Conservation (phyloP, 129 eudicot species). For the Erigeron canadensis region DNA sequence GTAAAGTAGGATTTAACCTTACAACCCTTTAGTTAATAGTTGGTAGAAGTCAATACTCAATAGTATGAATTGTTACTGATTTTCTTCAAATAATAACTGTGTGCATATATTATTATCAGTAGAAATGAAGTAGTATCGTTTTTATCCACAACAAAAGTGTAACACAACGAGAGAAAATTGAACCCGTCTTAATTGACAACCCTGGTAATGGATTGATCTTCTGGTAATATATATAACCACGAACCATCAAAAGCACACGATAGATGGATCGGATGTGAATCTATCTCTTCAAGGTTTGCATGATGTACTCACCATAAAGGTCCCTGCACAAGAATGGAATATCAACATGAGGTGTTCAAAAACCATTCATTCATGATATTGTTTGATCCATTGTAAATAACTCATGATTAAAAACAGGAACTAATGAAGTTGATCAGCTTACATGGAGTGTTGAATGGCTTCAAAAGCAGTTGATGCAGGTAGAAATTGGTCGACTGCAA, state of each 20-base stretch:
- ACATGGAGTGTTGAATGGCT: conserved; percentile 91
- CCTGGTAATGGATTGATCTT: conserved; percentile 12
- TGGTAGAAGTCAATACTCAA: not conserved
- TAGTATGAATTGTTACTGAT: not conserved
- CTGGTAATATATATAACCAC: conserved; percentile 18
- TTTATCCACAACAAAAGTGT: not conserved
- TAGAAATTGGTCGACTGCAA: conserved; percentile 76
- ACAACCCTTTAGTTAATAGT: not conserved
- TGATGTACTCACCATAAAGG: conserved; percentile 83
- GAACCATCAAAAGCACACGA: not conserved
- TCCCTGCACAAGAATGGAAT: conserved; percentile 52
- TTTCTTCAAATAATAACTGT: not conserved
- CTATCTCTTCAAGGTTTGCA: conserved; percentile 74
- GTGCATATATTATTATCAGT: conserved; percentile 18
- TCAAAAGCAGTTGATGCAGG: conserved; percentile 67
- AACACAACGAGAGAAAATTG: not conserved
- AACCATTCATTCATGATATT: not conserved
- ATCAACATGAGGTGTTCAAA: conserved; percentile 3
- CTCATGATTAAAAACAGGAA: not conserved
- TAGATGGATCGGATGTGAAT: not conserved
- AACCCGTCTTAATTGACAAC: conserved; percentile 7
- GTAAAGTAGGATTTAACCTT: too few relatives aligned
- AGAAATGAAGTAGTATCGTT: not conserved
- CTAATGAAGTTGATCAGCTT: conserved; percentile 30
- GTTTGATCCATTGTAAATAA: not conserved